phyloP scores from a whole-genome alignment of 2,329 filamentous ascomycete species.

The Stagonosporopsis chrysanthemi region DNA sequence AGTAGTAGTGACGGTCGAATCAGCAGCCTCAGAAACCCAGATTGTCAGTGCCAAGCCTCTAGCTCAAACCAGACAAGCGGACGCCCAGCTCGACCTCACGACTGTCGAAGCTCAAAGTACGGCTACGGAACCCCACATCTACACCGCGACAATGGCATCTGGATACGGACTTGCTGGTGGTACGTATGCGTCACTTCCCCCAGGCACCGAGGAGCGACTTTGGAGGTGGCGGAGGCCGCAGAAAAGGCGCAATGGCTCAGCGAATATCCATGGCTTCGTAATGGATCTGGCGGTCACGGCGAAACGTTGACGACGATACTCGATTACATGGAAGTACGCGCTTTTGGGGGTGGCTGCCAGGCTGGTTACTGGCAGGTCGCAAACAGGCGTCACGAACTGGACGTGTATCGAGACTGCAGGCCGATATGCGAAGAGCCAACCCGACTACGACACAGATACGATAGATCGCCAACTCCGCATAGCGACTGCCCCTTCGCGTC shows the following conservation, averaged over 20 bases:
- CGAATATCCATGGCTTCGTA: slow-evolving; percentile 15
- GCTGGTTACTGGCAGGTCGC: neutral
- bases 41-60: slow-evolving; percentile 8
- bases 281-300: slow-evolving; percentile 6
- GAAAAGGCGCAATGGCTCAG: slow-evolving; percentile 30
- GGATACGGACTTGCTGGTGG: slow-evolving; percentile 83
- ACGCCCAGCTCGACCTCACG: slow-evolving; percentile 26
- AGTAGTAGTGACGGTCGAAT: neutral
- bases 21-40: neutral
- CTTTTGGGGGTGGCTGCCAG: neutral
- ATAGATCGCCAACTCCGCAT: neutral
- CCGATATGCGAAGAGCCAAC: neutral
- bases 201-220: slow-evolving; percentile 9
- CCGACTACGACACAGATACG: neutral
- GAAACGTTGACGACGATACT: neutral
- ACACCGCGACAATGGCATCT: slow-evolving; percentile 71
- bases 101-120: slow-evolving; percentile 24
- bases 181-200: slow-evolving; percentile 54
- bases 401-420: neutral
- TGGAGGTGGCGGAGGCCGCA: slow-evolving; percentile 15
- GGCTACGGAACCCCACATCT: slow-evolving; percentile 34
- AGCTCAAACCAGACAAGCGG: slow-evolving; percentile 1
- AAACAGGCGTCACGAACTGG: neutral
- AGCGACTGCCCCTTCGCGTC: neutral
- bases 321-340: too few species aligned